Evolutionary conservation across 129 eudicot species (phyloP), one percentile per base, ranked within the genome.

Genomic region (Escallonia rubra): DNA sequence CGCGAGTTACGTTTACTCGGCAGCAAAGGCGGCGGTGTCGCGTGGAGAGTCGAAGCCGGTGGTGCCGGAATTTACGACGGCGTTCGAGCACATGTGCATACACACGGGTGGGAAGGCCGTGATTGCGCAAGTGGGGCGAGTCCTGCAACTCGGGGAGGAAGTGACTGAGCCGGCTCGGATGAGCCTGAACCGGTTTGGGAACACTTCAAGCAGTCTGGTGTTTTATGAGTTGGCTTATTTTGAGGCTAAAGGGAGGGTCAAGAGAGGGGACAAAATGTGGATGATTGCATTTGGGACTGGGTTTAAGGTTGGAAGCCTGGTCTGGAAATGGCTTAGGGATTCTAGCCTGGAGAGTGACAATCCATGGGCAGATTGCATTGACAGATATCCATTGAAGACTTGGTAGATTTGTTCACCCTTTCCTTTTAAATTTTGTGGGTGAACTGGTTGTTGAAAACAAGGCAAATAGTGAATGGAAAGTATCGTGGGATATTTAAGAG

Each of bases 241-340:
- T 66, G 97, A 91, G 75, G 97, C 94, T 0, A 86, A 87, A 44
- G 16, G 15, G 10, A 79, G 85, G 63, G 82, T 74, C 6, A 83
- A 81, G 63, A 88, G 61, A 43, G 90, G 92, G 9, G 97, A 91
- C 15, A 85, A 64, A 61, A 77, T 91, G 81, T 91, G 97, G 96
- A 87, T 87, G 96, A 40, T 91, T 43, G 96, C 94, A 2, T 91
- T 91, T 56, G 97, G 97, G n/a, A 91, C 96, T 41, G 97, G 97
- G 53, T 91, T 91, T 59, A 91, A 91, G 68, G 86, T 81, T 4
- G 94, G 96, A 1, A 91, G 96, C 56, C 75, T 88, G 72, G 96
- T 91, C 0, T 88, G 96, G 94, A 82, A 73, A 65, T 86, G 93
- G 82, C 55, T 91, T 39, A 68, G 38, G 16, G 76, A 85, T 72